These are phyloP conservation scores for Cryptococcus deneoformans DNA, from an alignment of 1,284 basidiomycete species.

Conservation along the genomic window DNA sequence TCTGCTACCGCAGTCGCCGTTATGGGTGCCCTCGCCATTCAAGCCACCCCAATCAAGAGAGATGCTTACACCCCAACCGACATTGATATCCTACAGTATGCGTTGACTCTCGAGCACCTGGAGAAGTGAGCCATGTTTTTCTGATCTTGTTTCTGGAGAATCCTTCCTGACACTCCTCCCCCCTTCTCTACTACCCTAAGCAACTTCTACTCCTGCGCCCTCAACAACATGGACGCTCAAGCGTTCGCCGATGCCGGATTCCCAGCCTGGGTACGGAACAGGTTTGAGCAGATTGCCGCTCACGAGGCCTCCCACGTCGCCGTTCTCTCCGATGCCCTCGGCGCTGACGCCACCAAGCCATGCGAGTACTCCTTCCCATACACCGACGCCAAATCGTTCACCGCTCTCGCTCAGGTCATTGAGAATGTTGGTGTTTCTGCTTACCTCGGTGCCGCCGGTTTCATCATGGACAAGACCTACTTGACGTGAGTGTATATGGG, in stretches of 20 bases:
- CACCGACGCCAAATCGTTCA: conserved; percentile 58
- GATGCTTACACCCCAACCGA: conserved; percentile 14
- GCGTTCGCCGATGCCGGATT: conserved; percentile 64
- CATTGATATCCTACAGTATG: conserved; percentile 49
- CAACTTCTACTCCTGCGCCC: conserved; percentile 50
- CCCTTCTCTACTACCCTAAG: conserved; percentile 3
- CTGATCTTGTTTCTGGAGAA: conserved; percentile 17
- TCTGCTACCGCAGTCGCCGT: too few species aligned
- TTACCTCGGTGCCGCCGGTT: conserved; percentile 32
- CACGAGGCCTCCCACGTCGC: conserved; percentile 60
- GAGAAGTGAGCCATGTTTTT: conserved; percentile 60
- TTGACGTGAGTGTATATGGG: conserved; percentile 34
- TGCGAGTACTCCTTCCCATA: conserved; percentile 13
- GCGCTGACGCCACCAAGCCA: conserved; percentile 34
- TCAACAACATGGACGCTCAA: conserved; percentile 61
- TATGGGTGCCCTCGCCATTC: too few species aligned
- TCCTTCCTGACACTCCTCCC: not conserved
- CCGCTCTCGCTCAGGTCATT: conserved; percentile 52
- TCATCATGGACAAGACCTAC: conserved; percentile 44
- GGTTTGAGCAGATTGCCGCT: conserved; percentile 53
- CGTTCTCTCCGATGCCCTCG: conserved; percentile 57
- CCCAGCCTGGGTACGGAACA: conserved; percentile 40
- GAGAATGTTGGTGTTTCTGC: conserved; percentile 69
- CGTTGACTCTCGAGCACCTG: conserved; percentile 67
- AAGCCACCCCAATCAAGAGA: conserved; percentile 7